Percentiles rank a stretch among this genome's conserved stretches.
These are phyloP conservation scores for Blastobotrys capitulatus DNA, from an alignment of 1,139 yeast species.

Conservation along the genomic window DNA sequence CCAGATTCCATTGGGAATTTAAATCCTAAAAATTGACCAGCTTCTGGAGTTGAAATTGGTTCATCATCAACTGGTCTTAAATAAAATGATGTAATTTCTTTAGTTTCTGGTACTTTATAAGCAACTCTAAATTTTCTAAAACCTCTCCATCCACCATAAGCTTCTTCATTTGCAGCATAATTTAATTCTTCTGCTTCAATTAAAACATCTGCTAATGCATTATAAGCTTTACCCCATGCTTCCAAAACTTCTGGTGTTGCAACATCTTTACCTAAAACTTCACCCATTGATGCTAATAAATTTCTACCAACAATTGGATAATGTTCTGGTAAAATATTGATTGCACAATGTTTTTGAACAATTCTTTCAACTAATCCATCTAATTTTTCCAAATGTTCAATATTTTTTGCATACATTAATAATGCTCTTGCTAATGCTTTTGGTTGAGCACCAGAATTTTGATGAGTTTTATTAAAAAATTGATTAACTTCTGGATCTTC, in stretches of 20 bases:
- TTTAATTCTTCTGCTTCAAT: constrained; percentile 50
- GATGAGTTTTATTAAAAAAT: constrained; percentile 57
- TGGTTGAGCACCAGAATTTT: constrained; percentile 53
- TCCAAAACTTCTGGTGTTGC: constrained; percentile 53
- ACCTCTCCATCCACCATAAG: constrained; percentile 47
- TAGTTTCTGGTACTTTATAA: constrained; percentile 41
- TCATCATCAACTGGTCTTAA: constrained; percentile 45
- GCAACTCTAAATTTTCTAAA: constrained; percentile 49
- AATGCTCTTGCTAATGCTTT: constrained; percentile 59
- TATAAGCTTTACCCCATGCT: constrained; percentile 68
- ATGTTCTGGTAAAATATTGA: constrained; percentile 56
- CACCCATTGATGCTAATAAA: constrained; percentile 48
- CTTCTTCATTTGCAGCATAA: constrained; percentile 36
- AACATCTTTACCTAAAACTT: constrained; percentile 49
- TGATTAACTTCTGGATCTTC: constrained; percentile 52
- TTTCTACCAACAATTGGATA: constrained; percentile 60
- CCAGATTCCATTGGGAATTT: constrained; percentile 38
- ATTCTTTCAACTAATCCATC: constrained; percentile 53
- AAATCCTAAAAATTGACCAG: constrained; percentile 62
- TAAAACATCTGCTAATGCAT: constrained; percentile 55
- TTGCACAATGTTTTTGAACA: constrained; percentile 61
- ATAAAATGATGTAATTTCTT: constrained; percentile 47
- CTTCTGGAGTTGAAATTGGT: constrained; percentile 36
- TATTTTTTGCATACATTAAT: constrained; percentile 57
- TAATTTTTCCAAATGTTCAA: constrained; percentile 53